A percentile compares a stretch with the other conserved stretches of the same genome.
These are phyloP conservation scores for Aureobasidium sp. DNA, from an alignment of 2,329 filamentous ascomycete genomes.

Conservation along the genomic window DNA sequence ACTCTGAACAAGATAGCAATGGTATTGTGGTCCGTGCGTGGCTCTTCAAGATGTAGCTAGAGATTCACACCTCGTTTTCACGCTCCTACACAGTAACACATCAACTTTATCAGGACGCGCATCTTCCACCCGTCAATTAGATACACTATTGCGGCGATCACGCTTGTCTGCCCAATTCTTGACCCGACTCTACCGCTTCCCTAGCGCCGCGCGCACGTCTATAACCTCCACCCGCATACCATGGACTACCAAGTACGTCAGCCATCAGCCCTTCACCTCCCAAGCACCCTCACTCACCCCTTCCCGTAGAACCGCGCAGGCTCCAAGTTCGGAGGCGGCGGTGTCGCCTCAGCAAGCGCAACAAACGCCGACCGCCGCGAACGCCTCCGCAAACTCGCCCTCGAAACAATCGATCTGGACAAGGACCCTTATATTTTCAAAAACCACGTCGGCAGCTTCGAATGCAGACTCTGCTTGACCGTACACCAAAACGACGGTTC, in stretches of 20 bases:
- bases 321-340: constrained; percentile 95
- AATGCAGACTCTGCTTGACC: constrained; percentile 92
- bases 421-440: constrained; percentile 99
- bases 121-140: background rate
- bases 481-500: constrained; percentile 99
- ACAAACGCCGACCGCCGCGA: constrained; percentile 97
- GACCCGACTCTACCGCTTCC: background rate
- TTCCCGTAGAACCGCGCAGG: constrained; percentile 75
- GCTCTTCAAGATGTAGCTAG: background rate
- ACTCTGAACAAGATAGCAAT: background rate
- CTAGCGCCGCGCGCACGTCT: background rate
- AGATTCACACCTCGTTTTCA: background rate
- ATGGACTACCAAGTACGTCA: constrained; percentile 48
- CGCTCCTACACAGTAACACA: background rate
- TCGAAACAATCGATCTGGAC: constrained; percentile 97
- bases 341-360: constrained; percentile 85
- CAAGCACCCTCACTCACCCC: constrained; percentile 16
- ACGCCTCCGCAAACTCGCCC: constrained; percentile 91
- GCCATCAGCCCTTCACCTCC: background rate
- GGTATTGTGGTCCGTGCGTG: constrained; percentile 12
- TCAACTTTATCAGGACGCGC: background rate
- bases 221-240: background rate
- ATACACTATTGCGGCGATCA: background rate
- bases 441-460: constrained; percentile 96
- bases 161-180: background rate